These are phyloP conservation scores for Colletotrichum lini DNA, from an alignment of 2,329 filamentous ascomycete genomes.

Conservation along the genomic window DNA sequence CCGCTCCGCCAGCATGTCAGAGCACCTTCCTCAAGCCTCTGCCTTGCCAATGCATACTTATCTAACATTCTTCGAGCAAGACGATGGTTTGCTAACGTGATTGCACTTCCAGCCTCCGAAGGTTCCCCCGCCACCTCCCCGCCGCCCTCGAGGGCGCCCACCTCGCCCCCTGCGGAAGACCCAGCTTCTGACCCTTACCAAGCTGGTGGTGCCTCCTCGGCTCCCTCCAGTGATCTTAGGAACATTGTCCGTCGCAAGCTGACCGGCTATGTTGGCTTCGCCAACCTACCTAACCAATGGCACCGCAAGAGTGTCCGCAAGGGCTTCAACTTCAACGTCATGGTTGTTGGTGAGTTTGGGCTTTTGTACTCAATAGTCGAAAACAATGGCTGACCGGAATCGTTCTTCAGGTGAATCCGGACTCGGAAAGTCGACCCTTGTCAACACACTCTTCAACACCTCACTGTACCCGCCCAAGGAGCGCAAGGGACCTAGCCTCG, in stretches of 20 bases:
- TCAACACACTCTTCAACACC: constrained; percentile 99
- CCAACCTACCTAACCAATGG: constrained; percentile 99
- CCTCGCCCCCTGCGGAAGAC: constrained; percentile 56
- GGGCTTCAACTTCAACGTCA: constrained; percentile 99
- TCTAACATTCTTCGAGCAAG: constrained; percentile 38
- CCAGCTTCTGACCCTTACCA: constrained; percentile 54
- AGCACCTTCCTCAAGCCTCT: constrained; percentile 33
- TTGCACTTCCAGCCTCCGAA: constrained; percentile 59
- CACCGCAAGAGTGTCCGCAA: constrained; percentile 99
- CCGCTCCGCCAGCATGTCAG: constrained; percentile 11
- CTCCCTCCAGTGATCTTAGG: constrained; percentile 78
- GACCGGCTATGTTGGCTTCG: constrained; percentile 98
- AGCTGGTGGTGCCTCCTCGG: constrained; percentile 49
- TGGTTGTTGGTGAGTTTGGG: constrained; percentile 92
- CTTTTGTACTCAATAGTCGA: not conserved
- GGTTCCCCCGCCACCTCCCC: constrained; percentile 57
- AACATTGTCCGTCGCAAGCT: constrained; percentile 99
- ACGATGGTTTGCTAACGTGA: constrained; percentile 53
- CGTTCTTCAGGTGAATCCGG: constrained; percentile 88
- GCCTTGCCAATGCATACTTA: constrained; percentile 31
- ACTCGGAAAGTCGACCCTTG: constrained; percentile 97
- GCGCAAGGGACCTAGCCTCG: constrained; percentile 95
- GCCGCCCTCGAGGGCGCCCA: constrained; percentile 58
- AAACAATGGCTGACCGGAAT: constrained; percentile 33
- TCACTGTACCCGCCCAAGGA: constrained; percentile 99